Percentiles rank a stretch among this genome's conserved stretches.
phyloP scores from a whole-genome alignment of 441 rosid species.

The Bruguiera hainesii region DNA sequence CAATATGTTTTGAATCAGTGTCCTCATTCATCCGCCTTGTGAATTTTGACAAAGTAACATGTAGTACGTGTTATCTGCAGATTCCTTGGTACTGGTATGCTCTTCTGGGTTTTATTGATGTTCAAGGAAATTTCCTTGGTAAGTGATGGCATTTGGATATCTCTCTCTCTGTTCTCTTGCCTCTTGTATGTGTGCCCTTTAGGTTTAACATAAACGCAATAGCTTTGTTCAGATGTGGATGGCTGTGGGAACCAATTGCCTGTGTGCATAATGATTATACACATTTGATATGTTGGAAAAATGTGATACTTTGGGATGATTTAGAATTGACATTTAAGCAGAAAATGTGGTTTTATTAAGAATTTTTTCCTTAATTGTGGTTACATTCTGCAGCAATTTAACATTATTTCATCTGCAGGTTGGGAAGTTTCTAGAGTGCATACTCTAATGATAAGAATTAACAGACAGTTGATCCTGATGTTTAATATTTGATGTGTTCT shows the following conservation, averaged over 20 bases:
- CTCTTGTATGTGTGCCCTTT: too few species aligned
- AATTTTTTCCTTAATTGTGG: too few species aligned
- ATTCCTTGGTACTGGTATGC: slow-evolving; percentile 73
- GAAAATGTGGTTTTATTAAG: too few species aligned
- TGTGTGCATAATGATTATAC: too few species aligned
- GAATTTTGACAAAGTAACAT: background rate
- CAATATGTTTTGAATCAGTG: background rate
- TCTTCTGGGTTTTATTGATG: slow-evolving; percentile 52
- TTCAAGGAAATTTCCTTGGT: slow-evolving; percentile 58
- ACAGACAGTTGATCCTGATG: background rate
- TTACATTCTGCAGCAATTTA: background rate
- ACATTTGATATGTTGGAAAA: too few species aligned
- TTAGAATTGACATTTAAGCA: too few species aligned
- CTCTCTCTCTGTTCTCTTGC: too few species aligned
- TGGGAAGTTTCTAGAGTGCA: background rate
- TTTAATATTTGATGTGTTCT: background rate
- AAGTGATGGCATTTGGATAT: slow-evolving; percentile 16
- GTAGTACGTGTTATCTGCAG: slow-evolving; percentile 26
- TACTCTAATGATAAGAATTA: background rate
- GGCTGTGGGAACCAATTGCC: too few species aligned
- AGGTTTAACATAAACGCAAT: too few species aligned
- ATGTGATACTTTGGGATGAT: too few species aligned
- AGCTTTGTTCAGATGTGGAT: too few species aligned
- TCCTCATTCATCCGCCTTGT: background rate
- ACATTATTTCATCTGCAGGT: background rate